Evolutionary conservation across 345 rosid species (phyloP).

Genomic region (Corymbia maculata): DNA sequence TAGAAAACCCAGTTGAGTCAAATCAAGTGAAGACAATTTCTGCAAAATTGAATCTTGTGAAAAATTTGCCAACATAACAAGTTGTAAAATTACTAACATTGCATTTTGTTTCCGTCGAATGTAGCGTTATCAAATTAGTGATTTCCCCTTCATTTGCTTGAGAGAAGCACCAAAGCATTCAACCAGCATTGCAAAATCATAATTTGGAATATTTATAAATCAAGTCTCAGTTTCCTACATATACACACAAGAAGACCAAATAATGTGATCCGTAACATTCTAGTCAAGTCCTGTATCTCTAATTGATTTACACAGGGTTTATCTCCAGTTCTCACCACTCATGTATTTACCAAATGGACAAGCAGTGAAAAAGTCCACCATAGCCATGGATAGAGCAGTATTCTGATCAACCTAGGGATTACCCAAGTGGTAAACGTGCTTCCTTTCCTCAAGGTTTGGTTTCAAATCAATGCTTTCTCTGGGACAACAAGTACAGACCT

Average conservation of each 20-base stretch:
- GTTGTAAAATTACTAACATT: neutral
- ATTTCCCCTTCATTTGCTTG: neutral
- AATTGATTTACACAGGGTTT: neutral
- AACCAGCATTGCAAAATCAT: neutral
- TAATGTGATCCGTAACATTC: neutral
- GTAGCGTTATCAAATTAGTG: neutral
- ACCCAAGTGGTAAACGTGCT: neutral
- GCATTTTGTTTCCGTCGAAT: neutral
- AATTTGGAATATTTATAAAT: neutral
- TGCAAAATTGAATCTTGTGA: neutral
- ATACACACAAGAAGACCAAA: neutral
- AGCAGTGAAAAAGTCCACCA: neutral
- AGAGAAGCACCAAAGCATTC: neutral
- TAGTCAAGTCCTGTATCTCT: neutral
- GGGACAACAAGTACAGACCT: neutral
- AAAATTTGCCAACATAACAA: neutral
- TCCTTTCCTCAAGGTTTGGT: neutral
- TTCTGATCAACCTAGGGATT: neutral
- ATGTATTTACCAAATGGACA: neutral
- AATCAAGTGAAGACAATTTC: neutral
- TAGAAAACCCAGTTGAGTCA: neutral
- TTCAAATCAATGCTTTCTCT: neutral
- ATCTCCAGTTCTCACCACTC: neutral
- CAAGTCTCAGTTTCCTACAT: neutral
- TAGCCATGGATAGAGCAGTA: neutral